These are phyloP conservation scores for Dendryphion nanum DNA, from an alignment of 2,329 filamentous ascomycete species.

Conservation along the genomic window DNA sequence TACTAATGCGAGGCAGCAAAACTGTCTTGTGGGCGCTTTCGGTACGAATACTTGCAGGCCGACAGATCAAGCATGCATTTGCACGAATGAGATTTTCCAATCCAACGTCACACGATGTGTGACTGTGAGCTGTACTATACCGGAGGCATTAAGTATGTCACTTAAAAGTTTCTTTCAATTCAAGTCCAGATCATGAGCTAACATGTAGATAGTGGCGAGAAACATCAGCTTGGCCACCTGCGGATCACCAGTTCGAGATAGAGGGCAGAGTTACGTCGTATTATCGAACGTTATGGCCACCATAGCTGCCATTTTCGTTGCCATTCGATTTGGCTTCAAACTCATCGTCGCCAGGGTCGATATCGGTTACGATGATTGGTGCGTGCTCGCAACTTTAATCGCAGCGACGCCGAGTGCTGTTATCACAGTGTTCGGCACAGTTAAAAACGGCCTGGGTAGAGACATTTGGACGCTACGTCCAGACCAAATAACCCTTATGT, in stretches of 20 bases:
- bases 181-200: too few relatives aligned
- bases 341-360: slow-evolving; percentile 31
- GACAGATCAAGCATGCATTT: slow-evolving; percentile 14
- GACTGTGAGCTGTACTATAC: slow-evolving; percentile 10
- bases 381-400: slow-evolving; percentile 20
- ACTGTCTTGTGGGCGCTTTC: too few relatives aligned
- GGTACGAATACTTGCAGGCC: too few relatives aligned
- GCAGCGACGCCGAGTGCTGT: slow-evolving; percentile 24
- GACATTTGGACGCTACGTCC: slow-evolving; percentile 53
- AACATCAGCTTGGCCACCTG: slow-evolving; percentile 44
- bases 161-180: too few relatives aligned
- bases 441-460: slow-evolving; percentile 45
- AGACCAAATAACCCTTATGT: slow-evolving; percentile 45
- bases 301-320: slow-evolving; percentile 33
- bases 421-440: slow-evolving; percentile 18
- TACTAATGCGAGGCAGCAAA: too few relatives aligned
- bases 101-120: slow-evolving; percentile 12
- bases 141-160: too few relatives aligned
- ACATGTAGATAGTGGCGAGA: slow-evolving; percentile 42
- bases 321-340: slow-evolving; percentile 40
- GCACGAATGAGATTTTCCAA: slow-evolving; percentile 9
- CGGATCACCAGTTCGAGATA: slow-evolving; percentile 38
- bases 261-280: slow-evolving; percentile 28
- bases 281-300: slow-evolving; percentile 34
- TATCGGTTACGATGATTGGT: slow-evolving; percentile 42